Evolutionary conservation across 768 basidiomycete species (phyloP), one percentile per base, ranked within the genome.

Genomic region (Boletus vinaceobasis): DNA sequence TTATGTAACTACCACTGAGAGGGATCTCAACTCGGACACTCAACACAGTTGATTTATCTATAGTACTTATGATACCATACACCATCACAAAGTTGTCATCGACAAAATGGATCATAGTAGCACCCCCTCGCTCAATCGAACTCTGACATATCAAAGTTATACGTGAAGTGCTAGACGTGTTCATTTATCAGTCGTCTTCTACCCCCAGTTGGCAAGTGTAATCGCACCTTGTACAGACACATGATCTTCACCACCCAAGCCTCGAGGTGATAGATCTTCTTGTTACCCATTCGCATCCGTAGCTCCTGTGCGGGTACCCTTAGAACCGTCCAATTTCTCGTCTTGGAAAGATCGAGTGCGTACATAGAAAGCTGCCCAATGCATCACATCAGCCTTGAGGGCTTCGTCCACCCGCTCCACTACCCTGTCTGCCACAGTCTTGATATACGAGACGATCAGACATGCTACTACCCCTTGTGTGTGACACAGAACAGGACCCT

Each of bases 211-310:
- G 23, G 21, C 32, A 33, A 32, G 36, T 4, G 4, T 10, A 15
- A 48, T 21, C 56, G 35, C 52, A 90, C 90, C 77, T 94, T 94
- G 63, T 91, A 88, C 54, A 93, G 58, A 64, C 83, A 89, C 96
- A 98, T 98, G 39, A 94, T 83, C 68, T 98, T 97, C 32, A 97
- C 90, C 4, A 95, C 91, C 88, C 93, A 98, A 17, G 96, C 95
- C 65, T 99, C 96, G 40, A 99, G 80, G 66, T 99, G 96, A 71
- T 88, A 98, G 48, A 99, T 98, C 73, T 98, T 88, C 71, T 91
- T 91, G 66, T 83, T 83, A 5, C 96, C 96, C 51, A 86, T 77
- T n/a, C 93, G 84, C 90, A 98, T 91, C n/a, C 97, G 87, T 36
- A 90, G 81, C 75, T 99, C 95, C 93, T 97, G 61, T 27, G 32